Conservation (phyloP, 192 early-diverging fungal genomes). For the Coemansia sp. region DNA sequence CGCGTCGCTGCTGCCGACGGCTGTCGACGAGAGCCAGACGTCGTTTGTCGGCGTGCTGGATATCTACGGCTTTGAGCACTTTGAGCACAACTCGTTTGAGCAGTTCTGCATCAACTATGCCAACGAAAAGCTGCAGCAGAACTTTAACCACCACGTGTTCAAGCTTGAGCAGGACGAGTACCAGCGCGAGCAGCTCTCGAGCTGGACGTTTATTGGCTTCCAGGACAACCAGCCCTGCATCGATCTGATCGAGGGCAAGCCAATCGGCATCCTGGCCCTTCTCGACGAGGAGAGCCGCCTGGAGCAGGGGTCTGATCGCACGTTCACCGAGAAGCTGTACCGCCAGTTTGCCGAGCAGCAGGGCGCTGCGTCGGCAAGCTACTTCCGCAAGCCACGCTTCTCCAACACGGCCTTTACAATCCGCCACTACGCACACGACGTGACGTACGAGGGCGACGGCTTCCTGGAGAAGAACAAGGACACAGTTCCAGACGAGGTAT, state of each 20-base stretch:
- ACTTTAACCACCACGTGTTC: conserved; percentile 70
- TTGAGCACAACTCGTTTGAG: conserved; percentile 58
- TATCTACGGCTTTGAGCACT: conserved; percentile 76
- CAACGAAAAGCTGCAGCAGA: conserved; percentile 84
- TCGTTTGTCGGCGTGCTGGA: conserved; percentile 87
- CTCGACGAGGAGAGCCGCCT: conserved; percentile 77
- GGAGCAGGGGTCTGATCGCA: conserved; percentile 49
- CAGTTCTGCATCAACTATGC: conserved; percentile 84
- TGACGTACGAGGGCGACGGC: conserved; percentile 92
- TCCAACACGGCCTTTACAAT: conserved; percentile 88
- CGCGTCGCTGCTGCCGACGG: conserved; percentile 58
- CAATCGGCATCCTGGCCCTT: conserved; percentile 84
- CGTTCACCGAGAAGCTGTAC: conserved; percentile 51
- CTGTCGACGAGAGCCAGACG: conserved; percentile 56
- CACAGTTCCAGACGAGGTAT: conserved; percentile 86
- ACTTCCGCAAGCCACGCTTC: conserved; percentile 93
- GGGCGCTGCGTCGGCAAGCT: conserved; percentile 11
- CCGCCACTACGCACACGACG: conserved; percentile 93
- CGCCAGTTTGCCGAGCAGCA: conserved; percentile 26
- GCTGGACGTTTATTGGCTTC: conserved; percentile 98
- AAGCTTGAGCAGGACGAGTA: conserved; percentile 79
- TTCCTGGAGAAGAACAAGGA: conserved; percentile 99
- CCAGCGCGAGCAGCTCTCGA: conserved; percentile 80
- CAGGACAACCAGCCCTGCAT: conserved; percentile 98
- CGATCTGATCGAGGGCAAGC: conserved; percentile 95